Evolutionary conservation across 2,329 filamentous ascomycete species (phyloP), one percentile per base, ranked within the genome.

Genomic region (Dactylellina cionopaga): DNA sequence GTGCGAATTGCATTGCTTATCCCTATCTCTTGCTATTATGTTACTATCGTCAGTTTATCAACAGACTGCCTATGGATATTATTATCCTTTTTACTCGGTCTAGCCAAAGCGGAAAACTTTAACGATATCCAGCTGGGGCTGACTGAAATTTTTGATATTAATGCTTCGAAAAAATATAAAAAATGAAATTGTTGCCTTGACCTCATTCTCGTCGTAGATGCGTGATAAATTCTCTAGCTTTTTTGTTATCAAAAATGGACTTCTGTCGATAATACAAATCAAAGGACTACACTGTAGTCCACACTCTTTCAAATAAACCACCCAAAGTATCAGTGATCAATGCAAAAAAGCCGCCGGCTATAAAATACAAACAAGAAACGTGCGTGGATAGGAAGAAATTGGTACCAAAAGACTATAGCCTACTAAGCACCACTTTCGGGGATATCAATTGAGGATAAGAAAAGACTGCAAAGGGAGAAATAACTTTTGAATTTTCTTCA

Each of bases 401-500:
- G n/a, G n/a, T n/a, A n/a, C n/a, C n/a, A n/a, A n/a, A n/a, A n/a
- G n/a, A n/a, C n/a, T n/a, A n/a, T n/a, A n/a, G n/a, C n/a, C n/a
- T n/a, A n/a, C n/a, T n/a, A n/a, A n/a, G n/a, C n/a, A n/a, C n/a
- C n/a, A n/a, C n/a, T n/a, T n/a, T n/a, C n/a, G n/a, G n/a, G n/a
- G 29, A 51, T 47, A 11, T 41, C 13, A 25, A 44, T 22, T 27
- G 44, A 11, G 43, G 5, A 9, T 5, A 59, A 17, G 37, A 11
- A 9, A n/a, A 58, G 15, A 47, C 9, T 41, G 19, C 9, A n/a
- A 37, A 6, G 17, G 31, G 39, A 41, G 43, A 62, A 62, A 59
- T 22, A 35, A 55, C 65, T 70, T 70, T 70, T 70, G 31, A 25
- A 27, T 39, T 47, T 22, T 55, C 41, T 54, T 59, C 54, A n/a